Evolutionary conservation across 23 red algal genomes (phyloP).

Genomic region (Agarophyton chilense): DNA sequence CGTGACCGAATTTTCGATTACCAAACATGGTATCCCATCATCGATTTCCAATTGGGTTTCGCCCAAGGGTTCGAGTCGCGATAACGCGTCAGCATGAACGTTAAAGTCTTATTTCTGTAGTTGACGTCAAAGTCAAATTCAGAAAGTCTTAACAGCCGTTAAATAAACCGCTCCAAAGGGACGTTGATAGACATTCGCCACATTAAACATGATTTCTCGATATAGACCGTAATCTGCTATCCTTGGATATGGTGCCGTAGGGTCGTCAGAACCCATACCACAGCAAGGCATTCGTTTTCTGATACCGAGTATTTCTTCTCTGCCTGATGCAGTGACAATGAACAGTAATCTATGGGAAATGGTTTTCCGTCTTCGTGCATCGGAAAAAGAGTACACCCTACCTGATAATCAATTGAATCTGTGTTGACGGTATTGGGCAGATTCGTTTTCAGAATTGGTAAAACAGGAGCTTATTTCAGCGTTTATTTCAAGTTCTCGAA

Average conservation of each 20-base stretch:
- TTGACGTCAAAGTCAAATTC: slow-evolving; percentile 25
- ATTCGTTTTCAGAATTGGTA: neutral
- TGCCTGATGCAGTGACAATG: neutral
- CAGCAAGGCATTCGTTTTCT: too few species aligned
- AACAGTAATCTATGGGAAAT: slow-evolving; percentile 13
- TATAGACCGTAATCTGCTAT: too few species aligned
- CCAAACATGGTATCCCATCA: too few species aligned
- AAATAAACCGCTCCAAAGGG: too few species aligned
- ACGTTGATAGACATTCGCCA: too few species aligned
- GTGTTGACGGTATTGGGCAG: neutral
- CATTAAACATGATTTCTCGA: too few species aligned
- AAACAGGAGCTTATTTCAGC: neutral
- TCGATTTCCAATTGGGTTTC: too few species aligned
- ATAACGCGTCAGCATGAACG: slow-evolving; percentile 24
- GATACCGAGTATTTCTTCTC: slow-evolving; percentile 12
- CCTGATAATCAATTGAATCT: slow-evolving; percentile 2
- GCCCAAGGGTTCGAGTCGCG: too few species aligned
- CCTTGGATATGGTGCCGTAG: too few species aligned
- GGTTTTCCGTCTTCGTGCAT: neutral
- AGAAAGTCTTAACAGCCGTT: slow-evolving; percentile 7
- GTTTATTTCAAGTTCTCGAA: slow-evolving; percentile 7
- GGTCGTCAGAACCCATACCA: too few species aligned
- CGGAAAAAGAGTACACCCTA: slow-evolving; percentile 31
- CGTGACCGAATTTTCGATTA: too few species aligned
- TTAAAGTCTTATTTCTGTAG: neutral